Evolutionary conservation across 805 yeast genomes (phyloP).

Genomic region (Kodamaea neixiangensis): DNA sequence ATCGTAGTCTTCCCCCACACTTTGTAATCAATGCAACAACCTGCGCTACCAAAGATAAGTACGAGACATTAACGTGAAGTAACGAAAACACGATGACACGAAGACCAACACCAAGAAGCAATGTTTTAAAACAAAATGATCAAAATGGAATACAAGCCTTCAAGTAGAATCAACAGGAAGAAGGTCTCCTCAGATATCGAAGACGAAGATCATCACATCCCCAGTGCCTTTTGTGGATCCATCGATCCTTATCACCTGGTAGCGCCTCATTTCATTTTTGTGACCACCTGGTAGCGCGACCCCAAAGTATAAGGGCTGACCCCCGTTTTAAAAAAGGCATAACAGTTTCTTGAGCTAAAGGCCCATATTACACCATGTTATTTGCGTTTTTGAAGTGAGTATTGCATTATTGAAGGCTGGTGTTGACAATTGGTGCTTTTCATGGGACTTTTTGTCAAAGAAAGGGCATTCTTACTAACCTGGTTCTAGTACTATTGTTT

Average conservation of each 20-base stretch:
- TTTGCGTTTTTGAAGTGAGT: conserved; percentile 23
- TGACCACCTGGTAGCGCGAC: conserved; percentile 1
- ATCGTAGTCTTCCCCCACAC: too few relatives aligned
- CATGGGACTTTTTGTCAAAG: neutral
- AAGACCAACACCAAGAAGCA: too few relatives aligned
- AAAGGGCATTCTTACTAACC: conserved; percentile 6
- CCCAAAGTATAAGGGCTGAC: neutral
- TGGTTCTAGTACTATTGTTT: conserved; percentile 32
- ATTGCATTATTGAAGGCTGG: neutral
- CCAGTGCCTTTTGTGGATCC: neutral
- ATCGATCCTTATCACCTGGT: neutral
- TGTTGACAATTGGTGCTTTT: neutral
- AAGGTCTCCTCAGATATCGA: too few relatives aligned
- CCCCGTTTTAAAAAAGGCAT: conserved; percentile 3
- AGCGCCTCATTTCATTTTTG: neutral
- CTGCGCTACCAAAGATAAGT: too few relatives aligned
- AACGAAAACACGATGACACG: too few relatives aligned
- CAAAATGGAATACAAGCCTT: too few relatives aligned
- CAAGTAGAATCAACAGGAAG: too few relatives aligned
- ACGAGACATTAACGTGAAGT: too few relatives aligned
- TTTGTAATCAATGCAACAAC: too few relatives aligned
- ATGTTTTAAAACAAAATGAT: too few relatives aligned
- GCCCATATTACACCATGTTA: conserved; percentile 8
- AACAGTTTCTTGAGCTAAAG: neutral
- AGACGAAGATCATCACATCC: too few relatives aligned